A percentile compares a stretch with the other conserved stretches of the same genome.
Conservation (phyloP, 176 grass and related monocot species). For the Typha latifolia region DNA sequence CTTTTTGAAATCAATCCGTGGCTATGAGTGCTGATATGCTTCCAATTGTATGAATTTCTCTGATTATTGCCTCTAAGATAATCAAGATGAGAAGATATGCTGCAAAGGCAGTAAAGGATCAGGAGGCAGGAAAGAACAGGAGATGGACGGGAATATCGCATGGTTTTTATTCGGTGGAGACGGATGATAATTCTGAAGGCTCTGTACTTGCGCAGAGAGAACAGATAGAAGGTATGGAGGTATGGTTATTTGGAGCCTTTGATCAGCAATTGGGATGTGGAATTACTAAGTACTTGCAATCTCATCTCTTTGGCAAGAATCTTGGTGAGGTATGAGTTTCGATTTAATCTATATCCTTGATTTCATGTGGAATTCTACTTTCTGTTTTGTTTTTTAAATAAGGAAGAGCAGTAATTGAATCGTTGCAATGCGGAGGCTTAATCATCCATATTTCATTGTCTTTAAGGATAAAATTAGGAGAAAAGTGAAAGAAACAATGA, state of each 20-base stretch:
- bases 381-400: too few relatives aligned
- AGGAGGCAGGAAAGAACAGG: neutral
- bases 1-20: too few relatives aligned
- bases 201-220: slow-evolving; percentile 13
- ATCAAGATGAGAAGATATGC: neutral
- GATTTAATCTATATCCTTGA: neutral
- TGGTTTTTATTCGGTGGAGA: slow-evolving; percentile 19
- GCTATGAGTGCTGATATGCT: too few relatives aligned
- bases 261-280: slow-evolving; percentile 18
- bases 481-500: slow-evolving; percentile 1
- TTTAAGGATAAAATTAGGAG: neutral
- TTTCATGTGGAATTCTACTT: neutral
- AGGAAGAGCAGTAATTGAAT: too few relatives aligned
- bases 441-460: neutral
- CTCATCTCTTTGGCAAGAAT: slow-evolving; percentile 12
- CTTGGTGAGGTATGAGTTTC: neutral
- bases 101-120: neutral
- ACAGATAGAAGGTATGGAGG: slow-evolving; percentile 12
- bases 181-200: slow-evolving; percentile 14
- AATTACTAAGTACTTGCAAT: slow-evolving; percentile 10
- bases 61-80: neutral
- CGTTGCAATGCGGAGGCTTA: too few relatives aligned
- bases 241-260: slow-evolving; percentile 23
- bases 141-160: slow-evolving; percentile 16
- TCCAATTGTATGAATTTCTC: neutral